Base-by-base conservation (phyloP, 2,329 filamentous ascomycete species). In the Trichophyton verrucosum region DNA sequence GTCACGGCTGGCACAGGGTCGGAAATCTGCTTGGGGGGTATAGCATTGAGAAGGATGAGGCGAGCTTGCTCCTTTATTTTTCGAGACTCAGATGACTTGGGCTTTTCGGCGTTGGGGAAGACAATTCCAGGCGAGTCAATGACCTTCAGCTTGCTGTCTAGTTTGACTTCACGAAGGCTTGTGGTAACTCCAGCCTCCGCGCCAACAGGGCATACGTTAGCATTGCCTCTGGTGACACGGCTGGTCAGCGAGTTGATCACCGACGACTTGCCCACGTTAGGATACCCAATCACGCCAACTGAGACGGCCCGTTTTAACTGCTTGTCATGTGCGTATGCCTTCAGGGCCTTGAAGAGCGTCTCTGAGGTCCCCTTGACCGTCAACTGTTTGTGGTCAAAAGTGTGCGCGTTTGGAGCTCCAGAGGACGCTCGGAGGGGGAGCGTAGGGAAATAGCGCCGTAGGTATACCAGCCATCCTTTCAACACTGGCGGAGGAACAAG, bases 51-150 rank as follows among this genome's bases (percentile, higher is more conserved):
- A 47, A 96, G 86, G 60, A 95, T 84, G 22, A 96, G 82, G 68
- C 91, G 85, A 30, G 91, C 91, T 72, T 83, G 78, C 63, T 94
- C 88, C 44, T 89, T 87, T 68, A 89, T 85, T 67, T 82, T 81
- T 68, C 81, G 78, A 40, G 73, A 76, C 4, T 73, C 74, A 59
- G 81, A 77, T 69, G 81, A 84, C 73, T 86, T 86, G 67, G 81
- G 76, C 64, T 73, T 73, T 53, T 70, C 70, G 62, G 67, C 63
- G 27, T 86, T 88, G 7, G 91, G 91, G 80, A 96, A 96, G 62
- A 96, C 89, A 66, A 96, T 95, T 69, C 91, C 91, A 42, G 91
- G 91, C 0, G 91, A 96, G 77, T 96, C 91, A 69, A 96, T 87
- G 51, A 96, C 82, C 66, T 91, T 96, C 60, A 96, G 82, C 76